Percentiles rank a stretch among this genome's conserved stretches.
Evolutionary conservation across 139 green algal species (phyloP).

Genomic region (Tetradesmus obliquus): DNA sequence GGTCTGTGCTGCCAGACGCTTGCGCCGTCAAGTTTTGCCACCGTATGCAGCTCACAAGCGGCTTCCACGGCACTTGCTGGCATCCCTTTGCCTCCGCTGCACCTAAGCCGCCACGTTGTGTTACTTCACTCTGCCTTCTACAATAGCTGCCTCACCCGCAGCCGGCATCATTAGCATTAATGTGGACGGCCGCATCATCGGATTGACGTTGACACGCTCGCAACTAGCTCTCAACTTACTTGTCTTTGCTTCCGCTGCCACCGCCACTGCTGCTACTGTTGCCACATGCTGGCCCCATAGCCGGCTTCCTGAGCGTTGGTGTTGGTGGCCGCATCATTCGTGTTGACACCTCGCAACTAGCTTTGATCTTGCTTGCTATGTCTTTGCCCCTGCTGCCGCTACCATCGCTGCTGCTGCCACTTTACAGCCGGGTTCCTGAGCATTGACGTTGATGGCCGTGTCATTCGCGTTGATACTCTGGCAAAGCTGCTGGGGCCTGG

Average conservation of each 20-base stretch:
- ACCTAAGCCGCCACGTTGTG: too few species aligned
- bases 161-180: constrained; percentile 73
- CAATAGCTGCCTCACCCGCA: neutral
- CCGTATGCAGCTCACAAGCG: too few species aligned
- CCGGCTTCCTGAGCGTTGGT: constrained; percentile 74
- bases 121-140: too few species aligned
- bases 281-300: constrained; percentile 10
- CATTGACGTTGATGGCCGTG: constrained; percentile 76
- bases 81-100: too few species aligned
- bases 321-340: constrained; percentile 74
- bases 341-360: constrained; percentile 64
- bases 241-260: neutral
- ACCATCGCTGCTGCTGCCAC: neutral
- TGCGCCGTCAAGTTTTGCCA: too few species aligned
- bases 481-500: constrained; percentile 78
- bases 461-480: constrained; percentile 85
- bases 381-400: too few species aligned
- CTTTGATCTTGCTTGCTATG: too few species aligned
- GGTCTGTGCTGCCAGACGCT: too few species aligned
- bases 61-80: too few species aligned
- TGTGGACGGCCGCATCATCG: constrained; percentile 67
- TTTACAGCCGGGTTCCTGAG: constrained; percentile 64
- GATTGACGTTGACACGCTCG: constrained; percentile 71
- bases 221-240: neutral
- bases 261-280: neutral